Evolutionary conservation across 108 stramenopile genomes (phyloP).

Genomic region (Ochromonas danica): DNA sequence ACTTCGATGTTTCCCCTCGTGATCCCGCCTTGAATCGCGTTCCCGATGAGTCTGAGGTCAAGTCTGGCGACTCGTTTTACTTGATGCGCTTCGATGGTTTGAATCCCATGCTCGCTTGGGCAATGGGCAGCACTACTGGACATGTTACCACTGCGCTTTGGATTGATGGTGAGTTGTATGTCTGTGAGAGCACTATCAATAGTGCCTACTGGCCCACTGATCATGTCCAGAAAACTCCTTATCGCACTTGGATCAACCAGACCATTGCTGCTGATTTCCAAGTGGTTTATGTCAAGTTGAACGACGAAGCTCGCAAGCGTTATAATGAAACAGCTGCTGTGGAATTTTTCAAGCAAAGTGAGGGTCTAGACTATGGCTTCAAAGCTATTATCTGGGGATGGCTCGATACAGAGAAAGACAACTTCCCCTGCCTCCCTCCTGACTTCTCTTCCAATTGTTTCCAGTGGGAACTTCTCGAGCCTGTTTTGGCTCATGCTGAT

Average conservation of each 20-base stretch:
- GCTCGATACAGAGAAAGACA: conserved; percentile 28
- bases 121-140: conserved; percentile 37
- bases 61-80: conserved; percentile 27
- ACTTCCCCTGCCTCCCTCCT: conserved; percentile 33
- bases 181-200: conserved; percentile 31
- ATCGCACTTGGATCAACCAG: conserved; percentile 1
- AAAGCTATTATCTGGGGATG: conserved; percentile 29
- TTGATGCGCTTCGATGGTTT: conserved; percentile 39
- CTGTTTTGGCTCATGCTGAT: not conserved
- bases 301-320: conserved; percentile 5
- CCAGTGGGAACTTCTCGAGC: conserved; percentile 33
- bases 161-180: conserved; percentile 33
- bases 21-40: not conserved
- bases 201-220: conserved; percentile 25
- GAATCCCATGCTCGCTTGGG: conserved; percentile 40
- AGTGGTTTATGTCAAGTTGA: conserved; percentile 20
- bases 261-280: not conserved
- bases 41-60: conserved; percentile 13
- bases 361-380: conserved; percentile 25
- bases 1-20: not conserved
- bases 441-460: conserved; percentile 27
- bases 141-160: conserved; percentile 40
- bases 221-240: conserved; percentile 1
- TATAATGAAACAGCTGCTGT: conserved; percentile 10
- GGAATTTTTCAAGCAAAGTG: conserved; percentile 21